Conservation (phyloP, 2,329 filamentous ascomycete genomes). For the Dendryphion nanum region DNA sequence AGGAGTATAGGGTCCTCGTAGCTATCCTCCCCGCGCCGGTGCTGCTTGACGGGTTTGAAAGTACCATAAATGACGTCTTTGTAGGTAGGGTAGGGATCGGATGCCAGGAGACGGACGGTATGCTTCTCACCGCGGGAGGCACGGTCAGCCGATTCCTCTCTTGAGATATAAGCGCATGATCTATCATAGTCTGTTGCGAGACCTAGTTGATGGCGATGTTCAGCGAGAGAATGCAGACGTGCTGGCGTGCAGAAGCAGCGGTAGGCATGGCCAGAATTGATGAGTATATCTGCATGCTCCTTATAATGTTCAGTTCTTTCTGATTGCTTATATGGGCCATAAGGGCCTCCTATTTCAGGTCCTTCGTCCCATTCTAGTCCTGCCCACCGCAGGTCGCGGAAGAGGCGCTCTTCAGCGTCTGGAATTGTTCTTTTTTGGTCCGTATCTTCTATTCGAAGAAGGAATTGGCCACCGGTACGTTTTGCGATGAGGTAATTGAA, state of each 20-base stretch:
- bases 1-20: constrained; percentile 85
- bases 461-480: constrained; percentile 82
- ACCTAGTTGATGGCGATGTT: constrained; percentile 59
- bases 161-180: constrained; percentile 67
- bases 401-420: constrained; percentile 75
- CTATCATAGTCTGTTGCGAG: constrained; percentile 65
- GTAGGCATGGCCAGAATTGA: constrained; percentile 75
- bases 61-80: constrained; percentile 77
- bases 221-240: constrained; percentile 66
- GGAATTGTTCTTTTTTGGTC: constrained; percentile 82
- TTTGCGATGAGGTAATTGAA: constrained; percentile 93
- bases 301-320: constrained; percentile 73
- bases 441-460: constrained; percentile 91
- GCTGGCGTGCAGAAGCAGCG: constrained; percentile 86
- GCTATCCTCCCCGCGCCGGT: constrained; percentile 45
- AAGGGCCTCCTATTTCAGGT: constrained; percentile 75
- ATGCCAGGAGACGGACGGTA: constrained; percentile 72
- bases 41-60: constrained; percentile 30
- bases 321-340: constrained; percentile 87
- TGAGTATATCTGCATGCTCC: constrained; percentile 65
- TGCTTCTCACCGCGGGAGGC: constrained; percentile 68
- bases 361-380: constrained; percentile 93
- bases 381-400: constrained; percentile 81
- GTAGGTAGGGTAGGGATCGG: constrained; percentile 62
- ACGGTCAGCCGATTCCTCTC: constrained; percentile 67